A percentile compares a stretch with the other conserved stretches of the same genome.
Conservation (phyloP, 2,329 filamentous ascomycete genomes). For the Fusarium sp. region DNA sequence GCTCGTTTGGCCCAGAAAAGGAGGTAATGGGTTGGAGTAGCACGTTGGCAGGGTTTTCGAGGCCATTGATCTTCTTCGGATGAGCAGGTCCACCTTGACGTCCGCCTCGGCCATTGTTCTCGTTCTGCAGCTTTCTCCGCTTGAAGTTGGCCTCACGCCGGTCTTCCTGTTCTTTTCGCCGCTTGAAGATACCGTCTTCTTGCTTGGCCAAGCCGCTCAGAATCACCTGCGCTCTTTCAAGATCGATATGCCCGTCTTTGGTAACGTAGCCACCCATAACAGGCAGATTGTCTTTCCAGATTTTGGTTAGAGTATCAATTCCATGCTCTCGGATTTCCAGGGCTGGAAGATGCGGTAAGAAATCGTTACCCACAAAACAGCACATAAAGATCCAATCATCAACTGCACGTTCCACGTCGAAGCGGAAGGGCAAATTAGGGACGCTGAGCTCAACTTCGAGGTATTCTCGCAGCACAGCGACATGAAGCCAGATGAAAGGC, state of each 20-base stretch:
- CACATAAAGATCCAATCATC: conserved; percentile 99
- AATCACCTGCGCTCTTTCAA: conserved; percentile 87
- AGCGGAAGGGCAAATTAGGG: conserved; percentile 83
- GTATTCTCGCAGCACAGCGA: conserved; percentile 91
- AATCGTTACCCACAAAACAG: conserved; percentile 99
- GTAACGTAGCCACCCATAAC: conserved; percentile 96
- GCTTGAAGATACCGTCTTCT: conserved; percentile 92
- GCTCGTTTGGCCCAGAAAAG: conserved; percentile 62
- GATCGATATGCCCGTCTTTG: conserved; percentile 91
- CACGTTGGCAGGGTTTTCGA: conserved; percentile 48
- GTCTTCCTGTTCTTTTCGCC: conserved; percentile 87
- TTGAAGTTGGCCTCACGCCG: conserved; percentile 82
- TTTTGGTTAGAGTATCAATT: conserved; percentile 94
- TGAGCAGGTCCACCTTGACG: conserved; percentile 24
- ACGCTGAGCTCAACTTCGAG: conserved; percentile 89
- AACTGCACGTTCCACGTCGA: conserved; percentile 91
- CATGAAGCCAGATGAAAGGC: conserved; percentile 98
- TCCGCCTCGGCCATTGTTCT: conserved; percentile 50
- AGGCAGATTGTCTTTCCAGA: conserved; percentile 94
- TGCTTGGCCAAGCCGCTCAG: conserved; percentile 88
- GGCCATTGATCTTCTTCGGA: conserved; percentile 43
- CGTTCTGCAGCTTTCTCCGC: conserved; percentile 77
- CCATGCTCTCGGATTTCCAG: conserved; percentile 97
- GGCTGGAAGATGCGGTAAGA: conserved; percentile 95
- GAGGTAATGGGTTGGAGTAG: conserved; percentile 54